Percentiles rank a stretch among this genome's conserved stretches.
Evolutionary conservation across 2,329 filamentous ascomycete species (phyloP).

Genomic region (Botrytis paeoniae): DNA sequence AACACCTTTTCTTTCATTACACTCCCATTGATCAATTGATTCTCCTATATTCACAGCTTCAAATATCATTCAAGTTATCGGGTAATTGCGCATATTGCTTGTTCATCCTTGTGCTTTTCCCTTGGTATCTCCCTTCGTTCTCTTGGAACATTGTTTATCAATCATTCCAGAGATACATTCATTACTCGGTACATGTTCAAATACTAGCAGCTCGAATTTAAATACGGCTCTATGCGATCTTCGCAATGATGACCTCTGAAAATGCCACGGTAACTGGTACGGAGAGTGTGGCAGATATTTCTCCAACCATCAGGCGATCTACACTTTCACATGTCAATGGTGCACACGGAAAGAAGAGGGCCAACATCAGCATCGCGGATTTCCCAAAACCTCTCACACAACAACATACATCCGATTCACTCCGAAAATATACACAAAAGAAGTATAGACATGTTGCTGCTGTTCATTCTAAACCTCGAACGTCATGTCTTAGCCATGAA

Average conservation of each 20-base stretch:
- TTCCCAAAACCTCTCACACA: slow-evolving; percentile 31
- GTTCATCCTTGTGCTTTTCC: neutral
- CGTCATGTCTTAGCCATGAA: slow-evolving; percentile 86
- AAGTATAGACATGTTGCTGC: slow-evolving; percentile 93
- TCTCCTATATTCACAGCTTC: slow-evolving; percentile 8
- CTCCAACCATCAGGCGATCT: slow-evolving; percentile 28
- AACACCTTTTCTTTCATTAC: neutral
- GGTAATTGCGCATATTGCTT: neutral
- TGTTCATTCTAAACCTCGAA: slow-evolving; percentile 68
- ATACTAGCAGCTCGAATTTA: neutral
- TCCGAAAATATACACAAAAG: slow-evolving; percentile 41
- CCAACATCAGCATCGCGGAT: slow-evolving; percentile 18
- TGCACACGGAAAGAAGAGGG: slow-evolving; percentile 11
- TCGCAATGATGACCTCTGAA: slow-evolving; percentile 27
- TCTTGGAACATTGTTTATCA: neutral
- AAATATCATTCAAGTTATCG: neutral
- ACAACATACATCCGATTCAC: slow-evolving; percentile 20
- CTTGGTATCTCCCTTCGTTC: neutral
- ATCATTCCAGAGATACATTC: neutral
- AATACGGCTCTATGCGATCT: neutral
- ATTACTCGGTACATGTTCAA: neutral
- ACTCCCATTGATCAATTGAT: neutral
- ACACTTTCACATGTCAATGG: slow-evolving; percentile 30
- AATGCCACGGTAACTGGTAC: slow-evolving; percentile 31
- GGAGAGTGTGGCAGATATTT: slow-evolving; percentile 19